These are phyloP conservation scores for Backusella westeae DNA, from an alignment of 192 early-diverging fungal genomes.

Conservation along the genomic window DNA sequence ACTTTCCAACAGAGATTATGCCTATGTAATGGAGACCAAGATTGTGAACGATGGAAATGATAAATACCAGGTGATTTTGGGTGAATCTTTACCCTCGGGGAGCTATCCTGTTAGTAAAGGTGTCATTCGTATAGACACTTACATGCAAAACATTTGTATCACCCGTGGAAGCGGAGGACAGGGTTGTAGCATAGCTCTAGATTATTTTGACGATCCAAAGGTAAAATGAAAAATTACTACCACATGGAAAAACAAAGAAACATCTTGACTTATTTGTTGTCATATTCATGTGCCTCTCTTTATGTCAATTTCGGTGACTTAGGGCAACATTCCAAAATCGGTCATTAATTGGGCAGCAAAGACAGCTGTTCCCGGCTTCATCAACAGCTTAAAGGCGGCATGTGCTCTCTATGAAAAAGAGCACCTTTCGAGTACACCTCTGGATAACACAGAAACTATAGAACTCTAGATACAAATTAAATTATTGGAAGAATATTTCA, in stretches of 20 bases:
- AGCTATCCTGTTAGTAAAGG: slow-evolving; percentile 38
- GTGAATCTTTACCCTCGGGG: slow-evolving; percentile 25
- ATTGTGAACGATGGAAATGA: background rate
- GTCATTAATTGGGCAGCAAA: slow-evolving; percentile 43
- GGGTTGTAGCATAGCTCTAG: slow-evolving; percentile 44
- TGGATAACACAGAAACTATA: background rate
- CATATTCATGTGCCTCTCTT: background rate
- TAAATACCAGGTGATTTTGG: slow-evolving; percentile 26
- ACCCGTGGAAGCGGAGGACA: slow-evolving; percentile 33
- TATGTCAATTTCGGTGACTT: background rate
- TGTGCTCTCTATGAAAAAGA: slow-evolving; percentile 21
- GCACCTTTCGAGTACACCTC: background rate
- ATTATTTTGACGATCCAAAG: slow-evolving; percentile 56
- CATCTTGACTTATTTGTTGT: background rate
- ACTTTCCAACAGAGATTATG: slow-evolving; percentile 45
- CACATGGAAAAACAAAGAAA: background rate
- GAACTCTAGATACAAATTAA: background rate
- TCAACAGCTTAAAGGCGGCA: slow-evolving; percentile 26
- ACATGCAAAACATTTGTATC: slow-evolving; percentile 49
- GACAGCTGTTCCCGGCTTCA: slow-evolving; percentile 36
- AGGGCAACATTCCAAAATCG: slow-evolving; percentile 37
- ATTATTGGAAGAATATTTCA: background rate
- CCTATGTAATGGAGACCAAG: slow-evolving; percentile 37
- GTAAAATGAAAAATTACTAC: slow-evolving; percentile 27
- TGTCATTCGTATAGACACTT: slow-evolving; percentile 45